A percentile compares a stretch with the other conserved stretches of the same genome.
phyloP scores from a whole-genome alignment of 2,329 filamentous ascomycete genomes.

The Pseudopyricularia cyperi region DNA sequence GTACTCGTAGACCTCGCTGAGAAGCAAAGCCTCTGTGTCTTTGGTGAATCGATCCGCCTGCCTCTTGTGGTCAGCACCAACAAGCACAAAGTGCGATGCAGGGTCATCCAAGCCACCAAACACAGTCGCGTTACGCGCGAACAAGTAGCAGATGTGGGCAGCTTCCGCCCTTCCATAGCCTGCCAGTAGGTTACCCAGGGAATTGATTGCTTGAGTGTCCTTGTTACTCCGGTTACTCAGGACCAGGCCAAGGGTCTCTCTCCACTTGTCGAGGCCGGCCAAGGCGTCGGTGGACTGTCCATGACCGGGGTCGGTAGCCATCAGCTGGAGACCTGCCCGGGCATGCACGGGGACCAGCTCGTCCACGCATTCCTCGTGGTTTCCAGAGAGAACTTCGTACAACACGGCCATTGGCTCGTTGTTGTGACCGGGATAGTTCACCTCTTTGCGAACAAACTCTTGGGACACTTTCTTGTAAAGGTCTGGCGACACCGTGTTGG shows the following conservation, averaged over 20 bases:
- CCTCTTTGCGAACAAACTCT: slow-evolving; percentile 91
- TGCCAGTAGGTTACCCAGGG: slow-evolving; percentile 69
- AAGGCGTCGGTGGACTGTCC: slow-evolving; percentile 58
- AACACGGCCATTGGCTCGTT: slow-evolving; percentile 82
- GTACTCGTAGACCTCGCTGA: slow-evolving; percentile 96
- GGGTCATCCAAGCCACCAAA: slow-evolving; percentile 79
- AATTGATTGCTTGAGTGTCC: slow-evolving; percentile 64
- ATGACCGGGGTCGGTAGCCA: slow-evolving; percentile 53
- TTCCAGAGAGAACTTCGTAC: slow-evolving; percentile 89
- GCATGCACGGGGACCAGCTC: slow-evolving; percentile 90
- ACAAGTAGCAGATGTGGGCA: slow-evolving; percentile 86
- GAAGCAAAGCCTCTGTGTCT: slow-evolving; percentile 73
- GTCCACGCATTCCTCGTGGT: slow-evolving; percentile 87
- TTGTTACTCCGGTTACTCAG: slow-evolving; percentile 76
- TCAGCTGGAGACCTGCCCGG: slow-evolving; percentile 79
- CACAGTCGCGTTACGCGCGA: slow-evolving; percentile 56
- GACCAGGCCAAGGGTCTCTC: slow-evolving; percentile 75
- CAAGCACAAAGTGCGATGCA: slow-evolving; percentile 57
- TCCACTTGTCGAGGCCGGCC: slow-evolving; percentile 85
- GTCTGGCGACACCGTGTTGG: slow-evolving; percentile 62
- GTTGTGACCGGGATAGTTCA: slow-evolving; percentile 66
- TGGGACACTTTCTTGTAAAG: slow-evolving; percentile 89
- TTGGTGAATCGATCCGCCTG: slow-evolving; percentile 59
- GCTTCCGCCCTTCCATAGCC: slow-evolving; percentile 84
- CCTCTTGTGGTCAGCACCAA: slow-evolving; percentile 71